These are phyloP conservation scores for Blastocystis hominis DNA, from an alignment of 352 stramenopile genomes.

Conservation along the genomic window DNA sequence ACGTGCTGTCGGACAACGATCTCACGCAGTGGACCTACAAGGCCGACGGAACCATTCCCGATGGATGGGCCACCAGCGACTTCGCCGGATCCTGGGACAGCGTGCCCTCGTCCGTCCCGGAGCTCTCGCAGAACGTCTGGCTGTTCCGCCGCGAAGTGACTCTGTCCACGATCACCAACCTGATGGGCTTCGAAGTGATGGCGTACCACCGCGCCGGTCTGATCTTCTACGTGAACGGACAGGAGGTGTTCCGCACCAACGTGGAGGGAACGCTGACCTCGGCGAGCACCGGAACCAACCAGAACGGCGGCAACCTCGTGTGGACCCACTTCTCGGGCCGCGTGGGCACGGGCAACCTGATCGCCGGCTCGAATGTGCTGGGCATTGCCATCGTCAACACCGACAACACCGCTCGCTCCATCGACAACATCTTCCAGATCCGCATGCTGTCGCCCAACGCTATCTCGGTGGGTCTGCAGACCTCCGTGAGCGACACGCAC, in stretches of 20 bases:
- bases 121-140: conserved; percentile 23
- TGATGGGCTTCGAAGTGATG: conserved; percentile 33
- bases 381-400: neutral
- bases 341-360: neutral
- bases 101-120: neutral
- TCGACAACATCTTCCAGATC: conserved; percentile 3
- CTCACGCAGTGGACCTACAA: conserved; percentile 22
- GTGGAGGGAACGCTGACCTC: neutral
- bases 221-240: conserved; percentile 41
- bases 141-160: conserved; percentile 6
- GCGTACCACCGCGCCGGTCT: neutral
- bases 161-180: neutral
- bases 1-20: neutral
- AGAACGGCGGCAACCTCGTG: neutral
- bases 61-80: neutral
- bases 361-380: neutral
- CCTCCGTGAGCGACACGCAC: neutral
- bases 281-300: neutral
- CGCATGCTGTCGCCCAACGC: neutral
- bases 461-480: conserved; percentile 17
- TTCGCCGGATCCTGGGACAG: conserved; percentile 4
- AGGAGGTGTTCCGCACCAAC: conserved; percentile 17
- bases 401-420: neutral
- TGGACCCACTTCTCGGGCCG: neutral
- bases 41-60: conserved; percentile 15